These are phyloP conservation scores for Camelina laxa DNA, from an alignment of 345 rosid species.

Conservation along the genomic window DNA sequence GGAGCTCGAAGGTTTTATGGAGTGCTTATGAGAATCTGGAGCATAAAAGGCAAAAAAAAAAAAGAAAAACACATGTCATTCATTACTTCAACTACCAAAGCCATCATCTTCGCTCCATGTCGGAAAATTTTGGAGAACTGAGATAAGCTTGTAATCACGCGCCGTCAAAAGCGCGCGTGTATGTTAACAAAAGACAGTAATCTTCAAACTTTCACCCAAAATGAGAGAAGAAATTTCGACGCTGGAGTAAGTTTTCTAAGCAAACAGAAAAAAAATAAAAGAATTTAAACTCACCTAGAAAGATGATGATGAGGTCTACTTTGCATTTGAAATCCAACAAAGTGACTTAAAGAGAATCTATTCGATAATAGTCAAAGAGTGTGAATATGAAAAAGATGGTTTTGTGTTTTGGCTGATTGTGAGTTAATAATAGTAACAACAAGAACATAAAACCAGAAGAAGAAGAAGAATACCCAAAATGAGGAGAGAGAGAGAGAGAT, in stretches of 20 bases:
- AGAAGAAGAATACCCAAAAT: conserved; percentile 13
- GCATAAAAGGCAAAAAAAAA: not conserved
- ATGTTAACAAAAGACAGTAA: not conserved
- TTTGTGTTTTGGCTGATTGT: conserved; percentile 18
- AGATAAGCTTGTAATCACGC: not conserved
- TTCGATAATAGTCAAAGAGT: conserved; percentile 22
- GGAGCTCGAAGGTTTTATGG: conserved; percentile 26
- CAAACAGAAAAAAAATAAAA: not conserved
- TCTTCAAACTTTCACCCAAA: not conserved
- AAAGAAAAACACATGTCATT: conserved; percentile 21
- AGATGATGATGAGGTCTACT: conserved; percentile 16
- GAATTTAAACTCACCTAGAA: conserved; percentile 18
- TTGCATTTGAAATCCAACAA: conserved; percentile 19
- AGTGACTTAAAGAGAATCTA: not conserved
- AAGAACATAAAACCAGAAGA: conserved; percentile 27
- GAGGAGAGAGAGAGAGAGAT: conserved; percentile 32
- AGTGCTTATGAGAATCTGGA: conserved; percentile 43
- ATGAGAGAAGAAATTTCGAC: not conserved
- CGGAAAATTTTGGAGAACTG: conserved; percentile 8
- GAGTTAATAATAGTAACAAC: conserved; percentile 33
- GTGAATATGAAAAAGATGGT: conserved; percentile 11
- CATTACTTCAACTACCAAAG: conserved; percentile 27
- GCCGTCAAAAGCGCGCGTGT: not conserved
- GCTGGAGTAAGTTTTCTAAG: not conserved
- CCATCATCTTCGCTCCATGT: conserved; percentile 11